Evolutionary conservation across 2,329 filamentous ascomycete genomes (phyloP), one percentile per base, ranked within the genome.

Genomic region (Neurospora sp.): DNA sequence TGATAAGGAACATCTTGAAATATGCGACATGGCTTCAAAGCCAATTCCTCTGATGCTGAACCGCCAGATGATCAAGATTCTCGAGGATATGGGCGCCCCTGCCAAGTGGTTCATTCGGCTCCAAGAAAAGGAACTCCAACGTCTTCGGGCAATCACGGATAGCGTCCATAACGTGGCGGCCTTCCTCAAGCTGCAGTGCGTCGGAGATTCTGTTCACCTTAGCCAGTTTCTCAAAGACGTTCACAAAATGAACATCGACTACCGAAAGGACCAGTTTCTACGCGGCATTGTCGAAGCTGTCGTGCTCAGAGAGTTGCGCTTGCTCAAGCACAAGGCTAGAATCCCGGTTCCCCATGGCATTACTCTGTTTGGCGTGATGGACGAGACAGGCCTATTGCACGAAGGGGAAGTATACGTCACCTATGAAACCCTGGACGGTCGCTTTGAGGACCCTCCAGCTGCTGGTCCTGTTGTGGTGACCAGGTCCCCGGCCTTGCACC

Each of bases 341-440:
- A 96, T 96, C 40, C 89, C 87, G 0, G 86, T 97, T 0, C 79
- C 85, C 0, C 78, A 89, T 17, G 93, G 91, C 0, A 85, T 90
- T n/a, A 93, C 92, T 0, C 82, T 96, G 0, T 93, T 93, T 74
- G 93, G 93, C 0, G 84, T 96, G 68, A 91, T 96, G 87, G 93
- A 97, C 72, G 93, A 96, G 78, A 93, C 91, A 0, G 87, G 86
- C 0, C 86, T 84, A 42, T 82, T 97, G 0, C 73, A 84, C 10
- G 89, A 92, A 75, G 86, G 86, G 0, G 83, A 96, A 72, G 85
- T 95, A 0, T 94, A 89, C 74, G 85, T 91, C 68, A 85, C 86
- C 0, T 78, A 74, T 67, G 74, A 76, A 1, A 19, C 70, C 1
- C 67, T 70, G 28, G 66, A 46, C 71, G 66, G 75, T 79, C 67